Evolutionary conservation across 805 yeast genomes (phyloP).

Genomic region (Hermanozyma aechmeae): DNA sequence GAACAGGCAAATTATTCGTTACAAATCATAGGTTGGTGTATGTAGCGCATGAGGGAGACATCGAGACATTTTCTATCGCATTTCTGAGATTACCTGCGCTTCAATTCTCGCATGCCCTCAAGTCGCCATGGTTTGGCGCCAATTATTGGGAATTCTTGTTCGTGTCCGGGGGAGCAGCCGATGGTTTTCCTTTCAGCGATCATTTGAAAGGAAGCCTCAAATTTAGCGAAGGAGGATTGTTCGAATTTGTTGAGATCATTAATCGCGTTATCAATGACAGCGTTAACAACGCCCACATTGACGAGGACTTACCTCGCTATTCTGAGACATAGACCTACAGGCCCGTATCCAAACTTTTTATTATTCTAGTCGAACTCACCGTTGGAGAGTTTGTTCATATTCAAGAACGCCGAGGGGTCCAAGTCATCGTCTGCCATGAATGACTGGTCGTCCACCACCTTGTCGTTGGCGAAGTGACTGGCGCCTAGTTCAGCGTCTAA

Average conservation of each 20-base stretch:
- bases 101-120: constrained; percentile 29
- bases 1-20: too few relatives aligned
- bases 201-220: constrained; percentile 27
- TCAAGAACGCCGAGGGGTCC: too few relatives aligned
- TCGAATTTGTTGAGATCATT: constrained; percentile 28
- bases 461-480: too few relatives aligned
- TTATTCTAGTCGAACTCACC: too few relatives aligned
- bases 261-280: constrained; percentile 23
- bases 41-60: constrained; percentile 31
- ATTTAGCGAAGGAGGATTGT: constrained; percentile 42
- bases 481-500: too few relatives aligned
- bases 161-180: constrained; percentile 21
- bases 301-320: constrained; percentile 39
- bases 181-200: constrained; percentile 30
- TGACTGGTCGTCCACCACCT: too few relatives aligned
- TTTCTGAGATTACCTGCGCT: constrained; percentile 15
- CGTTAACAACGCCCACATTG: constrained; percentile 28
- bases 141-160: constrained; percentile 39
- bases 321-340: too few relatives aligned
- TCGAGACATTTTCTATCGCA: constrained; percentile 31
- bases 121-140: constrained; percentile 47
- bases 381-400: too few relatives aligned
- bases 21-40: constrained; percentile 34
- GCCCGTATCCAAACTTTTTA: too few relatives aligned
- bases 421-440: too few relatives aligned